Evolutionary conservation across 192 early-diverging fungal genomes (phyloP).

Genomic region (Umbelopsis isabellina): DNA sequence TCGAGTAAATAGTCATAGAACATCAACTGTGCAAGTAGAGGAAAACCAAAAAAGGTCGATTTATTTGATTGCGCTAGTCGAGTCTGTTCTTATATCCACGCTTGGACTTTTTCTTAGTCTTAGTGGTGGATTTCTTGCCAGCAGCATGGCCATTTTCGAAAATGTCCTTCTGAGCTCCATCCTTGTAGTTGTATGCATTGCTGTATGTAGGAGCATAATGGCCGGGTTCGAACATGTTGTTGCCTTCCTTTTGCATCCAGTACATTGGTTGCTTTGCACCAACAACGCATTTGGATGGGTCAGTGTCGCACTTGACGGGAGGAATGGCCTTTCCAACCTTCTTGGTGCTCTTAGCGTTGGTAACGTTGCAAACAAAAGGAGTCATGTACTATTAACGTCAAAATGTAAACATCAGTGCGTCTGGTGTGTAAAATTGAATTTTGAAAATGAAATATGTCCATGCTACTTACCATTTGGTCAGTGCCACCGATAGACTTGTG

Average conservation of each 20-base stretch:
- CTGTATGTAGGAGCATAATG: conserved; percentile 16
- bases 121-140: neutral
- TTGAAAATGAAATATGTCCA: no score
- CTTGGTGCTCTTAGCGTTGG: neutral
- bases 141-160: conserved; percentile 10
- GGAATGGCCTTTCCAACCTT: conserved; percentile 4
- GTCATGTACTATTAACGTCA: conserved; percentile 1
- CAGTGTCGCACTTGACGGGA: conserved; percentile 10
- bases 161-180: neutral
- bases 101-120: neutral
- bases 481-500: conserved; percentile 16
- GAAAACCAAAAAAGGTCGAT: no score
- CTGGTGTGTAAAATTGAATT: neutral
- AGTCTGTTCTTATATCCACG: no score
- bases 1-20: no score
- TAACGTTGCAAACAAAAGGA: conserved; percentile 14
- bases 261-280: conserved; percentile 17
- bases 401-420: no score
- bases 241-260: conserved; percentile 5
- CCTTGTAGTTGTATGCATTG: conserved; percentile 10
- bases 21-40: no score
- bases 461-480: conserved; percentile 13
- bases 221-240: neutral
- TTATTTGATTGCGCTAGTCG: no score
- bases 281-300: conserved; percentile 5